These are phyloP conservation scores for Eragrostis curvula DNA, from an alignment of 176 grass and related monocot species.

Conservation along the genomic window DNA sequence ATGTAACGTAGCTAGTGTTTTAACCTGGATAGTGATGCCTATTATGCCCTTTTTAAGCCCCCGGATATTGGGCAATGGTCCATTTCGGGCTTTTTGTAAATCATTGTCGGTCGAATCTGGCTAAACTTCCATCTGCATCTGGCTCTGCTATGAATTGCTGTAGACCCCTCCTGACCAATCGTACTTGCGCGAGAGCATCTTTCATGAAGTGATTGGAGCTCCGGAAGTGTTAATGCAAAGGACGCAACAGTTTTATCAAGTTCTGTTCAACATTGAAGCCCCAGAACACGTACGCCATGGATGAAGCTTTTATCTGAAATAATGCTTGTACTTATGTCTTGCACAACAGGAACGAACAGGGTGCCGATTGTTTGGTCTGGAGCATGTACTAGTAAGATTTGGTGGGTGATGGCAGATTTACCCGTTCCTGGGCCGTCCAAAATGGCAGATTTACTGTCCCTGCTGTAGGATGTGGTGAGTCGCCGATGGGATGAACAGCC, in stretches of 20 bases:
- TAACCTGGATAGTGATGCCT: not conserved
- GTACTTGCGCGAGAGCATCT: not conserved
- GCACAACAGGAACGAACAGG: too few species aligned
- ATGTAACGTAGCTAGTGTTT: conserved; percentile 9
- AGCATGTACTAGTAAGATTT: not conserved
- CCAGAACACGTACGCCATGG: too few species aligned
- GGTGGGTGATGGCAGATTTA: not conserved
- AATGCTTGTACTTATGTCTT: not conserved
- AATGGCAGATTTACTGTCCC: too few species aligned
- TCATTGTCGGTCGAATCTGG: not conserved
- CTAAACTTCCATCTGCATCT: not conserved
- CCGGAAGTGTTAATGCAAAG: not conserved
- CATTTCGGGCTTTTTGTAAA: not conserved
- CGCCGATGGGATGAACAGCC: not conserved
- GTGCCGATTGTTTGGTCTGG: not conserved
- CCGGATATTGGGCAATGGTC: not conserved
- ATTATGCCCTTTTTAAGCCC: not conserved
- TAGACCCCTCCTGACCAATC: not conserved
- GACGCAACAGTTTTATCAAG: not conserved
- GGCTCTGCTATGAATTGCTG: not conserved
- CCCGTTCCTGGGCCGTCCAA: too few species aligned
- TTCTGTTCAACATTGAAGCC: not conserved
- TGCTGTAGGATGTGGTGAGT: too few species aligned
- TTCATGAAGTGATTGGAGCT: not conserved
- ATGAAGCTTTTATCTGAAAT: not conserved